Base-by-base conservation (phyloP, 352 stramenopile species). In the Phytophthora ohioensis region DNA sequence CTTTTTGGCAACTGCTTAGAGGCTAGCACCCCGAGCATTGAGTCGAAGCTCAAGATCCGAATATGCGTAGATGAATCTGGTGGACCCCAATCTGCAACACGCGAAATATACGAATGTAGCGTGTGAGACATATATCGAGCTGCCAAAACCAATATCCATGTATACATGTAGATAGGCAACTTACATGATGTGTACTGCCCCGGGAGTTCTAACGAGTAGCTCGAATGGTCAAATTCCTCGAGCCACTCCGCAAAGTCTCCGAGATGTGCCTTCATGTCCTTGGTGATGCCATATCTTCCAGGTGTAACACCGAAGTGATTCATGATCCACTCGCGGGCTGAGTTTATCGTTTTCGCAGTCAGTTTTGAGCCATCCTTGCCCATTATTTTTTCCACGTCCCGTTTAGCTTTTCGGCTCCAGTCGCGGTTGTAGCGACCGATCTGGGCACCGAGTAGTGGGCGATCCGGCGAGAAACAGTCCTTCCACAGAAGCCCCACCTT, bases 1-100 rank as follows among this genome's bases (percentile, higher is more conserved):
- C 89, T 83, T 56, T 96, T 97, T 9, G 91, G 91, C 27, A 94
- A 59, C 54, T 96, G 88, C 57, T 96, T 97, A 2, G 91, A 97
- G 1, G 75, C 76, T 32, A 97, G 77, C 7, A 97, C 88, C 4
- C 82, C 82, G n/a, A 97, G 80, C 54, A 84, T 77, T 3, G 88
- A 84, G 31, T 87, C 76, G 49, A 94, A 91, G 62, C 87, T 94
- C 27, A 95, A 76, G 39, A 96, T 90, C 13, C 80, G 65, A 13
- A 87, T 64, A 48, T 95, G 86, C 12, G 58, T 83, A 5, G 82
- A 80, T 5, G 85, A 82, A 68, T 93, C 77, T 15, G 88, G 88
- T 53, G 88, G 91, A 13, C 76, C 76, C 88, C 88, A 95, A 70
- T 76, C 88, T 95, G 66, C 3, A 71, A 13, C 54, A 73, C 12